These are phyloP conservation scores for Termitomyces sp. DNA, from an alignment of 768 basidiomycete species.

Conservation along the genomic window DNA sequence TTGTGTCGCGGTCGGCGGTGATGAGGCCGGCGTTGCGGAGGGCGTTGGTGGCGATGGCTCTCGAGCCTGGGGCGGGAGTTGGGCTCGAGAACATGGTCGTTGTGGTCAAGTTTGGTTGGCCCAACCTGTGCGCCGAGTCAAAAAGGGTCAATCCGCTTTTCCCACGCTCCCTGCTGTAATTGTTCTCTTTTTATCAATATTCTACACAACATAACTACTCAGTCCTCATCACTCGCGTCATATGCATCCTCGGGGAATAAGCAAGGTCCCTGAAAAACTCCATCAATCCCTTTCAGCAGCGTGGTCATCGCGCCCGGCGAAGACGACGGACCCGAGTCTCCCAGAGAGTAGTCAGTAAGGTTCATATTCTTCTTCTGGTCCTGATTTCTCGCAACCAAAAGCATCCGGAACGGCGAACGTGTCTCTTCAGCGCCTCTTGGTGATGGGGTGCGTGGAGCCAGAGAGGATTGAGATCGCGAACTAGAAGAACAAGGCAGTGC, in stretches of 20 bases:
- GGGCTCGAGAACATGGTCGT: constrained; percentile 40
- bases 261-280: constrained; percentile 27
- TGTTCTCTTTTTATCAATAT: not conserved
- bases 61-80: constrained; percentile 51
- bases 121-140: constrained; percentile 27
- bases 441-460: constrained; percentile 1
- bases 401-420: constrained; percentile 9
- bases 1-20: constrained; percentile 68
- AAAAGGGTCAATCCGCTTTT: constrained; percentile 22
- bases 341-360: not conserved
- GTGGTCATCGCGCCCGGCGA: not conserved
- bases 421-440: not conserved
- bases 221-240: constrained; percentile 10
- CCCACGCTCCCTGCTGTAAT: constrained; percentile 16
- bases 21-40: constrained; percentile 70
- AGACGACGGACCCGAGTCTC: not conserved
- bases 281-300: constrained; percentile 21
- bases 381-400: constrained; percentile 2
- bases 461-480: not conserved
- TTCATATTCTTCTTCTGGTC: not conserved
- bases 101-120: constrained; percentile 6
- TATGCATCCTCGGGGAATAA: constrained; percentile 19
- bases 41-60: constrained; percentile 53
- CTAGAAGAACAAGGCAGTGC: not conserved
- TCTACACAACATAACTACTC: not conserved